These are phyloP conservation scores for Phycomyces blakesleeanus DNA, from an alignment of 192 early-diverging fungal species.

Conservation along the genomic window DNA sequence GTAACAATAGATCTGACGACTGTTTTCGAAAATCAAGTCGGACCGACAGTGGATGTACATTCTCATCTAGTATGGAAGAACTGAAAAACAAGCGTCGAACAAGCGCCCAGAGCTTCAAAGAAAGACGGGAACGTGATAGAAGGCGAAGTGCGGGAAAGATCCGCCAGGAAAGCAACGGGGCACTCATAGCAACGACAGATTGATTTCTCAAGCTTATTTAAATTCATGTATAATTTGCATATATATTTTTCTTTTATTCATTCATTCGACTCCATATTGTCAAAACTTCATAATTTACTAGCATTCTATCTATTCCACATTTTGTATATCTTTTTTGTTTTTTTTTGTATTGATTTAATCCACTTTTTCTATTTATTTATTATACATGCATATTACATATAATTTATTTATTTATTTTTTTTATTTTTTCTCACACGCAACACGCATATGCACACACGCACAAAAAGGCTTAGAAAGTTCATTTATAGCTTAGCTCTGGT, in stretches of 20 bases:
- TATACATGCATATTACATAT: background rate
- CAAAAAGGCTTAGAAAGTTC: too few relatives aligned
- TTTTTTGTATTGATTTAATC: too few relatives aligned
- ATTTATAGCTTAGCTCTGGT: background rate
- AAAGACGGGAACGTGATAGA: constrained; percentile 33
- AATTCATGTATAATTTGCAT: background rate
- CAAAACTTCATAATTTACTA: background rate
- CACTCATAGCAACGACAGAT: background rate
- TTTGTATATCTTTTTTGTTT: too few relatives aligned
- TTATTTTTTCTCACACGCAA: background rate
- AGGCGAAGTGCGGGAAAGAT: constrained; percentile 13
- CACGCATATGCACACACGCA: too few relatives aligned
- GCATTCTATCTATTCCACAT: background rate
- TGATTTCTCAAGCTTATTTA: background rate
- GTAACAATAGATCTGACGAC: background rate
- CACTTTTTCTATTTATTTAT: too few relatives aligned
- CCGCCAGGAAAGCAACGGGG: background rate
- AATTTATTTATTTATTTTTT: background rate
- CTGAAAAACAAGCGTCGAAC: constrained; percentile 27
- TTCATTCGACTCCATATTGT: background rate
- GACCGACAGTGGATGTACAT: constrained; percentile 19
- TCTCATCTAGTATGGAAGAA: constrained; percentile 19
- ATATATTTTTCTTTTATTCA: too few relatives aligned
- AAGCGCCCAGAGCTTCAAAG: constrained; percentile 32
- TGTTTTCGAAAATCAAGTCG: background rate